phyloP scores from a whole-genome alignment of 2,329 filamentous ascomycete genomes.

The Ustulina deusta region DNA sequence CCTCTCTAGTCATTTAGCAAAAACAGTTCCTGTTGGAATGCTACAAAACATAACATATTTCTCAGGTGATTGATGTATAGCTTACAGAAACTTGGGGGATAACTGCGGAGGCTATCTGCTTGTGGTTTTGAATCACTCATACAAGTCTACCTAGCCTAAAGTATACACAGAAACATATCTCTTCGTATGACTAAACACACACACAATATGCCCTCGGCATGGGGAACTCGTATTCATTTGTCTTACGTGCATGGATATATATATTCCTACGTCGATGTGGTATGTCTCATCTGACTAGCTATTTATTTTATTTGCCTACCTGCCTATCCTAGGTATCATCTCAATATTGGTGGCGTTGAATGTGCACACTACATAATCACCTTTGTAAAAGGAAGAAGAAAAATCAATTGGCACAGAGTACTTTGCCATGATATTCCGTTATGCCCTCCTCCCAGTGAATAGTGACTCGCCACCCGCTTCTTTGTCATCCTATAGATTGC shows the following conservation, averaged over 20 bases:
- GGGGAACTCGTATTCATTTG: conserved; percentile 2
- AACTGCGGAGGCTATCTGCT: neutral
- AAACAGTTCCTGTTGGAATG: neutral
- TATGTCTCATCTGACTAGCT: neutral
- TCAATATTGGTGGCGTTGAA: conserved; percentile 11
- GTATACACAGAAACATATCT: neutral
- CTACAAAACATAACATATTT: neutral
- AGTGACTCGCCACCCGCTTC: neutral
- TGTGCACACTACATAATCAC: neutral
- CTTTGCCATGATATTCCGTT: too few relatives aligned
- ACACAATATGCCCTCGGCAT: neutral
- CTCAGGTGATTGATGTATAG: too few relatives aligned
- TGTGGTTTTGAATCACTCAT: neutral
- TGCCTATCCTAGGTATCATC: neutral
- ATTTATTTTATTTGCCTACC: neutral
- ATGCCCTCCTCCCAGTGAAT: neutral
- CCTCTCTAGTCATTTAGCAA: neutral
- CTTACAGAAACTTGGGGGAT: neutral
- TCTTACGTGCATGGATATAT: conserved; percentile 9
- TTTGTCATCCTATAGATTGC: neutral
- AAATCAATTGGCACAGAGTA: too few relatives aligned
- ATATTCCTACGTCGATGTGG: neutral
- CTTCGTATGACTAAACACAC: neutral
- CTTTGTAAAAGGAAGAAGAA: too few relatives aligned
- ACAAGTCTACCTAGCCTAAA: neutral